Conservation (phyloP, 495 filamentous ascomycete species). For the Aspergillus homomorphus region DNA sequence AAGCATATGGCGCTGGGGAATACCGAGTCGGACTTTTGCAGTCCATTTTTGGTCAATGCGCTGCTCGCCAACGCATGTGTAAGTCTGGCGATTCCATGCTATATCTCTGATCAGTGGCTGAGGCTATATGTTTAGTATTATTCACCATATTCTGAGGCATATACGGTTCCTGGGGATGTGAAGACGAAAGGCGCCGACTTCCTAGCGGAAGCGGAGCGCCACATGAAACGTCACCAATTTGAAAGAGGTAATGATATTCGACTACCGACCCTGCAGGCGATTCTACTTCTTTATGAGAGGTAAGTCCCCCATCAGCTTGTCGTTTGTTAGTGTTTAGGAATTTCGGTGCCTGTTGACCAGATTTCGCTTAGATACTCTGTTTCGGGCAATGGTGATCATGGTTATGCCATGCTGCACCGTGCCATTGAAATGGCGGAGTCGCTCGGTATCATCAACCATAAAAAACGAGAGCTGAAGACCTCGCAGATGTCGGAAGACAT, state of each 20-base stretch:
- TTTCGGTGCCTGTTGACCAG: neutral
- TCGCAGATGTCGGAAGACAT: conserved; percentile 25
- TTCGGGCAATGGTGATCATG: conserved; percentile 25
- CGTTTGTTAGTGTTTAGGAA: neutral
- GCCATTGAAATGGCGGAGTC: conserved; percentile 29
- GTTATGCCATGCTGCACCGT: conserved; percentile 31
- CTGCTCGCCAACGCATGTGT: conserved; percentile 40
- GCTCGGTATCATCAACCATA: conserved; percentile 26
- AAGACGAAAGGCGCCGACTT: conserved; percentile 30
- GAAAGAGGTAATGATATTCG: conserved; percentile 22
- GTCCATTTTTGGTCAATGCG: conserved; percentile 45
- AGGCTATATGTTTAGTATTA: conserved; percentile 20
- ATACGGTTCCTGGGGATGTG: conserved; percentile 27
- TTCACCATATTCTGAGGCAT: conserved; percentile 30
- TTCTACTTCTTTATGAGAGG: conserved; percentile 34
- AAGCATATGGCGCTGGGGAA: conserved; percentile 30
- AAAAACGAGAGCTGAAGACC: conserved; percentile 4
- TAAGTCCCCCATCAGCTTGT: neutral
- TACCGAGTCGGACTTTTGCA: conserved; percentile 36
- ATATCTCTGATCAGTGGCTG: neutral
- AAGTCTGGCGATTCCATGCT: neutral
- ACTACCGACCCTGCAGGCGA: conserved; percentile 27
- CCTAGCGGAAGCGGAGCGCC: conserved; percentile 29
- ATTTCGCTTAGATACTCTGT: conserved; percentile 27
- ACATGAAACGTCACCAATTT: conserved; percentile 20